These are phyloP conservation scores for Mycena latifolia DNA, from an alignment of 768 basidiomycete species.

Conservation along the genomic window DNA sequence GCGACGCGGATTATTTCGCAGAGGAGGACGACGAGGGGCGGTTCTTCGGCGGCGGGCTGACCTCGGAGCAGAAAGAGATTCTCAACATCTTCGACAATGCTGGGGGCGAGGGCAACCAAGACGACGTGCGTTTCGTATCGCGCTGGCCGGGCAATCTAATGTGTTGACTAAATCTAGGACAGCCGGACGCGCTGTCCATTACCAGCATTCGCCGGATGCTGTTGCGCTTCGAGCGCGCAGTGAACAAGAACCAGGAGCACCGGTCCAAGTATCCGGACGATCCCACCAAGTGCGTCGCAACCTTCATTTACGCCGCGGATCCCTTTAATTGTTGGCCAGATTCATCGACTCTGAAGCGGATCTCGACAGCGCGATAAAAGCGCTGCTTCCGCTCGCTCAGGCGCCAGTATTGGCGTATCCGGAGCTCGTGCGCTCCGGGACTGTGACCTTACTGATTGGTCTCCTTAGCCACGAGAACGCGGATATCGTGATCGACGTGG, in stretches of 20 bases:
- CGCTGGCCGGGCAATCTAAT: slow-evolving; percentile 30
- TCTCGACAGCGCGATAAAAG: slow-evolving; percentile 88
- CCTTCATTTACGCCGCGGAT: background rate
- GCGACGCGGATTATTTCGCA: slow-evolving; percentile 89
- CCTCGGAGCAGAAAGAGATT: slow-evolving; percentile 94
- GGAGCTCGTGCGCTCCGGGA: slow-evolving; percentile 85
- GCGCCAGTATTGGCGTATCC: slow-evolving; percentile 87
- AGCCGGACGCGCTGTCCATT: slow-evolving; percentile 79
- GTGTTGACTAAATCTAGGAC: slow-evolving; percentile 37
- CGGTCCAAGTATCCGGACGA: slow-evolving; percentile 95
- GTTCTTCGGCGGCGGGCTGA: slow-evolving; percentile 95
- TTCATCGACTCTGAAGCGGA: slow-evolving; percentile 99
- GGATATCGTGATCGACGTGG: slow-evolving; percentile 96
- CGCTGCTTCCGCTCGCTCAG: slow-evolving; percentile 90
- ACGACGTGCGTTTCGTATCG: slow-evolving; percentile 67
- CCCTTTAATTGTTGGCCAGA: slow-evolving; percentile 54
- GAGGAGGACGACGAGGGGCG: slow-evolving; percentile 95
- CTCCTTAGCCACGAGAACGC: slow-evolving; percentile 96
- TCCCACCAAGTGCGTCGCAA: slow-evolving; percentile 78
- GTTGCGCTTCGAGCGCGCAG: slow-evolving; percentile 86
- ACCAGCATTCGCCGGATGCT: slow-evolving; percentile 80
- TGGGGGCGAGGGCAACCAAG: slow-evolving; percentile 68
- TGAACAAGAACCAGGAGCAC: slow-evolving; percentile 96
- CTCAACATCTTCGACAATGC: slow-evolving; percentile 92
- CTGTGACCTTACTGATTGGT: slow-evolving; percentile 78